Conservation (phyloP, 192 early-diverging fungal genomes). For the Gonapodya prolifera region DNA sequence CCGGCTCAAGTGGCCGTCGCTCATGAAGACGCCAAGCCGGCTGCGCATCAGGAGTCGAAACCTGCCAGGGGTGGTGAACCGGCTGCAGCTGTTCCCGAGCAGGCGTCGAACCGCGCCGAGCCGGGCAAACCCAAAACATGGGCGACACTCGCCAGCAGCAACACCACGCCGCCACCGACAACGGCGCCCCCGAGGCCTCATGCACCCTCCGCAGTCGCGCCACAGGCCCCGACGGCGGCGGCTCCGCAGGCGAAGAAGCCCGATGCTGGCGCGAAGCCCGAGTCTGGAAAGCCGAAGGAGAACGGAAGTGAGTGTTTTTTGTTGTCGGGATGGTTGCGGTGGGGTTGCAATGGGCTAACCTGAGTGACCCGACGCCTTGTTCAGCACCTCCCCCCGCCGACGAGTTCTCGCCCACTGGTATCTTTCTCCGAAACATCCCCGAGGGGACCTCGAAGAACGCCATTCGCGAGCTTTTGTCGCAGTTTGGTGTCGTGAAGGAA, state of each 20-base stretch:
- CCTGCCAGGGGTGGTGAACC: conserved; percentile 9
- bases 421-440: conserved; percentile 48
- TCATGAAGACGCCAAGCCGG: too few species aligned
- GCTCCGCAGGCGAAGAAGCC: conserved; percentile 10
- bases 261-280: conserved; percentile 19
- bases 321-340: too few species aligned
- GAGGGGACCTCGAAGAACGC: conserved; percentile 32
- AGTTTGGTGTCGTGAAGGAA: conserved; percentile 41
- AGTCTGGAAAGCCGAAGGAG: conserved; percentile 1
- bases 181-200: conserved; percentile 15
- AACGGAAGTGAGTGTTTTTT: too few species aligned
- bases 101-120: conserved; percentile 15
- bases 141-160: conserved; percentile 57
- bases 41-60: too few species aligned
- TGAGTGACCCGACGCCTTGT: background rate
- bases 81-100: conserved; percentile 13
- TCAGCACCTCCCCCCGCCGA: conserved; percentile 19
- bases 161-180: conserved; percentile 27
- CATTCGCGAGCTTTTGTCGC: conserved; percentile 39
- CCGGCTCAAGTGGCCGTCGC: conserved; percentile 7
- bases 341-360: background rate
- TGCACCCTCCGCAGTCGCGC: conserved; percentile 9
- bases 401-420: conserved; percentile 36
- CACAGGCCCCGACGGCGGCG: conserved; percentile 12
- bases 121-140: conserved; percentile 49